Evolutionary conservation across 805 yeast species (phyloP), one percentile per base, ranked within the genome.

Genomic region (Pichia pseudocactophila): DNA sequence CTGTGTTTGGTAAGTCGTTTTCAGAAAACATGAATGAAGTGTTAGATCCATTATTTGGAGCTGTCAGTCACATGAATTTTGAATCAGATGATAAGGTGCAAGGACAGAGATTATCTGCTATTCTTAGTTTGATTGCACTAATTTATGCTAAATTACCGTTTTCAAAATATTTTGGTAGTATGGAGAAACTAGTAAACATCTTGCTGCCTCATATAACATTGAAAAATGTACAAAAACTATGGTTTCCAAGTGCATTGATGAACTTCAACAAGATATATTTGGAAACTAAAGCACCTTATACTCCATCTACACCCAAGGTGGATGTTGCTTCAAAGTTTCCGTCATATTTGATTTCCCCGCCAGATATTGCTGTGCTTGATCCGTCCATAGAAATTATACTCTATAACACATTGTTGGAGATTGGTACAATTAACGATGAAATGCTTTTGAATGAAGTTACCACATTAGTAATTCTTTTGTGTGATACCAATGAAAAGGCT

Each of bases 241-340:
- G 85, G 81, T 76, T 77, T 51, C 72, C 81, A 0, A 67, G 73
- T 43, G 75, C 78, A 0, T 55, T 86, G 30, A 58, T 69, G 20
- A 69, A 79, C 4, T 65, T 77, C 36, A 84, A 78, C 42, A 73
- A 71, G 30, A 59, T 79, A 3, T 52, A 83, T 34, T 65, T 78
- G 1, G 71, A 67, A 34, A 64, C 75, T 3, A 69, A 68, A 28
- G 61, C 76, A 4, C 86, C 87, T 0, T 52, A 51, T 36, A 61
- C 74, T 7, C 84, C 85, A 0, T 47, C 48, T 2, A 57, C 68
- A 7, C 73, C 69, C 44, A 48, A 55, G 15, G 27, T 57, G 4
- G 36, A 40, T 3, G 46, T 41, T 3, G 49, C 52, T n/a, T 30
- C 44, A 18, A 46, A 43, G n/a, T 28, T 41, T 37, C 20, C 47